Evolutionary conservation across 2,329 filamentous ascomycete species (phyloP).

Genomic region (Pseudogymnoascus sp.): DNA sequence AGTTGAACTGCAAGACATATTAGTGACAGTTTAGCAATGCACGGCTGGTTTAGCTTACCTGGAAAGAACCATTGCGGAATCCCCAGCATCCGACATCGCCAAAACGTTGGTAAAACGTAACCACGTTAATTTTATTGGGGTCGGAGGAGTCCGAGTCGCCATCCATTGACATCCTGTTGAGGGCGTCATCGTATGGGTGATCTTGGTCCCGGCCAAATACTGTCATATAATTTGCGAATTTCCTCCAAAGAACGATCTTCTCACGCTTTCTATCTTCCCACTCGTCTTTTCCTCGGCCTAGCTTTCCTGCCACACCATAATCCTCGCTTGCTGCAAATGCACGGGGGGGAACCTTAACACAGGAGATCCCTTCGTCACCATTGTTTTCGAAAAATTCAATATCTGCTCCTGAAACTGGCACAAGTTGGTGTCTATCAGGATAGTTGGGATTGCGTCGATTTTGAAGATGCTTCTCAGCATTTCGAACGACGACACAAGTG

Average conservation of each 20-base stretch:
- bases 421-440: conserved; percentile 48
- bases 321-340: conserved; percentile 48
- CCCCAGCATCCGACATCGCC: conserved; percentile 76
- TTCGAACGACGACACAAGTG: conserved; percentile 61
- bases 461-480: conserved; percentile 62
- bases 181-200: conserved; percentile 39
- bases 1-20: conserved; percentile 56
- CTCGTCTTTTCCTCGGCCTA: conserved; percentile 53
- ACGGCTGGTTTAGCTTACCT: conserved; percentile 39
- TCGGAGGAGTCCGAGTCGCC: conserved; percentile 30
- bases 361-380: conserved; percentile 52
- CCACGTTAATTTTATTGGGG: conserved; percentile 45
- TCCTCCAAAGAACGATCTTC: conserved; percentile 60
- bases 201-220: conserved; percentile 64
- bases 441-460: conserved; percentile 49
- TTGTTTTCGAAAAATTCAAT: conserved; percentile 70
- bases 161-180: conserved; percentile 18
- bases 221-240: conserved; percentile 67
- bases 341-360: conserved; percentile 55
- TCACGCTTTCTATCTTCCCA: conserved; percentile 59
- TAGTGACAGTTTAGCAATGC: conserved; percentile 13
- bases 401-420: conserved; percentile 50
- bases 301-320: conserved; percentile 51
- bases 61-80: conserved; percentile 70
- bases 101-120: conserved; percentile 74